Evolutionary conservation across 768 basidiomycete genomes (phyloP), one percentile per base, ranked within the genome.

Genomic region (Mycena crocata): DNA sequence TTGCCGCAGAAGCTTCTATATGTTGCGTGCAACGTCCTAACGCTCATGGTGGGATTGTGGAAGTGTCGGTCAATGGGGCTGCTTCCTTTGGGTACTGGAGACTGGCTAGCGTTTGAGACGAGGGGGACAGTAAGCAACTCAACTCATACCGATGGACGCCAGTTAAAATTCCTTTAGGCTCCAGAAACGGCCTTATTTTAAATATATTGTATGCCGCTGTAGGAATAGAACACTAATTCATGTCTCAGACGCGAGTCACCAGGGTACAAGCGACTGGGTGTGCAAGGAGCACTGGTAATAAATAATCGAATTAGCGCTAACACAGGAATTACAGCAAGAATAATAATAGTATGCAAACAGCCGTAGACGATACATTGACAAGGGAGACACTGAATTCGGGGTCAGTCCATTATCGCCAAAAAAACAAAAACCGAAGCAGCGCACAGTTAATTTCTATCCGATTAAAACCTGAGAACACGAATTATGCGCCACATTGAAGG

Each of bases 41-140:
- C 95, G 0, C 84, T 98, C 21, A 88, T 82, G 7, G 89, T 98
- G 31, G 96, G 96, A 0, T 77, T 98, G 30, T 98, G 93, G 91
- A 98, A 98, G 78, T 97, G 95, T 79, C 89, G 89, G 34, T 87
- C 91, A 0, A 96, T 98, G 95, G 96, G 96, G 0, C 82, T 98
- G 57, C 79, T 98, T 21, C 96, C 96, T 0, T 92, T 89, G 1
- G 95, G 96, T 1, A 93, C 95, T 0, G 95, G 92, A 2, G 96
- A 98, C 79, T 98, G 96, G 95, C 81, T 97, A 56, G 95, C 94
- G 17, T 98, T 98, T 71, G 96, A 97, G 81, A 91, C 89, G 2
- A 83, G 96, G 71, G 89, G 89, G 37, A 57, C 77, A 73, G 93
- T 95, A 72, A 72, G 90, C 85, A 23, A 49, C 17, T 34, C 37